Percentiles rank a stretch among this genome's conserved stretches.
These are phyloP conservation scores for Sarcocystis neurona DNA, from an alignment of 169 alveolate genomes.

Conservation along the genomic window DNA sequence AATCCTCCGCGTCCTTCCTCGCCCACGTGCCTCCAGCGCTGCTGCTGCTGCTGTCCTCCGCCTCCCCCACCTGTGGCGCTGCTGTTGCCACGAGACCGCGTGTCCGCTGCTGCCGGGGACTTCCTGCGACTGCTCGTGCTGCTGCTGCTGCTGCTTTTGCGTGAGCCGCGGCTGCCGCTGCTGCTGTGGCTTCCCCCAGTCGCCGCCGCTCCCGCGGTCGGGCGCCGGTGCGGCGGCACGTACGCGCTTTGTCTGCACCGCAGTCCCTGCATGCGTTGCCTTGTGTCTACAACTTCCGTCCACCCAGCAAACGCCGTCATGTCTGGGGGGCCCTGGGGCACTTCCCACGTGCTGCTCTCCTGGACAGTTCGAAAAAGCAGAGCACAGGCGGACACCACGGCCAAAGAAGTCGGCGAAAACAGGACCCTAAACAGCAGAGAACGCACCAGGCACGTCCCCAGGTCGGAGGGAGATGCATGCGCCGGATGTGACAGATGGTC, in stretches of 20 bases:
- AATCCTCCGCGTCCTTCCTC: not conserved
- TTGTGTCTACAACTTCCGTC: slow-evolving; percentile 58
- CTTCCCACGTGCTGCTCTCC: slow-evolving; percentile 33
- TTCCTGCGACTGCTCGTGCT: not conserved
- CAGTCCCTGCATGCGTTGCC: slow-evolving; percentile 63
- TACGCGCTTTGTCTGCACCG: slow-evolving; percentile 61
- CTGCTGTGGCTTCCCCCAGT: slow-evolving; percentile 3
- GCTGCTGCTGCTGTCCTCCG: slow-evolving; percentile 37
- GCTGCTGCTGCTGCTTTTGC: not conserved
- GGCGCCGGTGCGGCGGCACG: slow-evolving; percentile 41
- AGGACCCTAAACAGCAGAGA: too few relatives aligned
- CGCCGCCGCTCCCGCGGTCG: not conserved
- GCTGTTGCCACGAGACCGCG: slow-evolving; percentile 27
- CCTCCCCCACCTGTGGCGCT: slow-evolving; percentile 67
- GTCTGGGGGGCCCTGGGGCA: slow-evolving; percentile 47
- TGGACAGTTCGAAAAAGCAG: not conserved
- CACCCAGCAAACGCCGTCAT: slow-evolving; percentile 59
- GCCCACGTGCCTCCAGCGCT: not conserved
- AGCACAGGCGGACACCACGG: slow-evolving; percentile 2
- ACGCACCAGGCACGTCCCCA: too few relatives aligned
- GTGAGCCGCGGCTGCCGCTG: slow-evolving; percentile 6
- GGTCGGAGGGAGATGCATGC: too few relatives aligned
- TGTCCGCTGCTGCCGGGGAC: slow-evolving; percentile 36
- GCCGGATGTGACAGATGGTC: too few relatives aligned
- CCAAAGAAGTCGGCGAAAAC: too few relatives aligned